Conservation (phyloP, 495 filamentous ascomycete species). For the Aspergillus kassunensis region DNA sequence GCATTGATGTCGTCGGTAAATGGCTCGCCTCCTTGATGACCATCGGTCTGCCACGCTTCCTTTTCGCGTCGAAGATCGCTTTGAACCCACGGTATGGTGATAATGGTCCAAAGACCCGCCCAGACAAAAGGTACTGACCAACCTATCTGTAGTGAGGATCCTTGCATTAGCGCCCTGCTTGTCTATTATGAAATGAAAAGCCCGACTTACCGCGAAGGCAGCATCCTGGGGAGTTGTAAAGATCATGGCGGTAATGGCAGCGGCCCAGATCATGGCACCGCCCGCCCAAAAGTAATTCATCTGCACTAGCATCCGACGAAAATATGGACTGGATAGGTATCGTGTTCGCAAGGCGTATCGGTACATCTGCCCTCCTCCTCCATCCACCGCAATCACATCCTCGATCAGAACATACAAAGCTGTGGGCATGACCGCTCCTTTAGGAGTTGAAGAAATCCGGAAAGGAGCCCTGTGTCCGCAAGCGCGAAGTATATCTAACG, state of each 20-base stretch:
- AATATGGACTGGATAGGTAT: constrained; percentile 66
- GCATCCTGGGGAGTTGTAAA: constrained; percentile 59
- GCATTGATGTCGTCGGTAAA: constrained; percentile 40
- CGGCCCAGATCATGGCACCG: constrained; percentile 51
- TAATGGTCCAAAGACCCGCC: constrained; percentile 59
- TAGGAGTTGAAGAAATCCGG: constrained; percentile 66
- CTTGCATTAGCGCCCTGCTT: neutral
- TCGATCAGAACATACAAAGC: constrained; percentile 73
- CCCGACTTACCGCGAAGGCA: constrained; percentile 63
- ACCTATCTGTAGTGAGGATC: constrained; percentile 34
- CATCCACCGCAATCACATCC: constrained; percentile 77
- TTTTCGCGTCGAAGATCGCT: constrained; percentile 60
- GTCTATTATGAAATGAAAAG: neutral
- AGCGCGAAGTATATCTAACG: constrained; percentile 44
- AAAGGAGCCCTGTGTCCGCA: constrained; percentile 54
- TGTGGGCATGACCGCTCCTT: constrained; percentile 65
- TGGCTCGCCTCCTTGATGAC: constrained; percentile 34
- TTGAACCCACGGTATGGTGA: constrained; percentile 67
- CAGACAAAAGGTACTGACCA: constrained; percentile 72
- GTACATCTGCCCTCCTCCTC: constrained; percentile 65
- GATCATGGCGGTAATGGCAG: constrained; percentile 56
- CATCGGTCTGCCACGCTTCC: constrained; percentile 50
- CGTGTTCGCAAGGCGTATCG: constrained; percentile 59
- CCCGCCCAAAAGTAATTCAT: constrained; percentile 77
- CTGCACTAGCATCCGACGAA: constrained; percentile 66